Conservation (phyloP, 768 basidiomycete species). For the Xerocomellus amylosporus region DNA sequence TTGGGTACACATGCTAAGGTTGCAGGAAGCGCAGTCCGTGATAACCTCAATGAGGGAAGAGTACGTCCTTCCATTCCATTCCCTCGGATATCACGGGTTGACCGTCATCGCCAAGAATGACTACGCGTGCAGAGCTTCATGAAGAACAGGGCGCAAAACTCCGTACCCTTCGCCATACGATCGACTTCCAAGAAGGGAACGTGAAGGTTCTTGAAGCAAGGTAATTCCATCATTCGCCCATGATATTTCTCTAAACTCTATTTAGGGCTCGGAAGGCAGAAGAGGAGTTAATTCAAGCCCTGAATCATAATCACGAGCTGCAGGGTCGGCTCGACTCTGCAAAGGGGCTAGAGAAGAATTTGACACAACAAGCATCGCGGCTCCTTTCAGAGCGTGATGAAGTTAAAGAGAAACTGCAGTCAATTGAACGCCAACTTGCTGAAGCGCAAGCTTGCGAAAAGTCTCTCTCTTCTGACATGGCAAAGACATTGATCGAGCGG, state of each 20-base stretch:
- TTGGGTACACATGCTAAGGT: constrained; percentile 11
- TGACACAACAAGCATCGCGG: constrained; percentile 24
- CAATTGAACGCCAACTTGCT: constrained; percentile 13
- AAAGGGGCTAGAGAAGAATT: constrained; percentile 21
- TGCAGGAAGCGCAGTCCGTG: constrained; percentile 27
- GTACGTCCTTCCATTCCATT: constrained; percentile 26
- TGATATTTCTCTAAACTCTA: constrained; percentile 9
- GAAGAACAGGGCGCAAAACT: constrained; percentile 27
- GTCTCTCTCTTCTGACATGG: constrained; percentile 14
- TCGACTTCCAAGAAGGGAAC: constrained; percentile 31
- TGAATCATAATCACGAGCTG: constrained; percentile 26
- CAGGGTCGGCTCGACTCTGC: constrained; percentile 29
- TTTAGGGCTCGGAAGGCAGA: constrained; percentile 21
- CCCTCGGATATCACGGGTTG: constrained; percentile 10
- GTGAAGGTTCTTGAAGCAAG: constrained; percentile 25
- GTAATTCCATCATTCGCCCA: constrained; percentile 9
- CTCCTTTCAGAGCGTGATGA: constrained; percentile 28
- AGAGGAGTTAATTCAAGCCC: constrained; percentile 15
- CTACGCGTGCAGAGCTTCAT: constrained; percentile 19
- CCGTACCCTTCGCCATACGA: constrained; percentile 30
- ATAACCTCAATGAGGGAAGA: constrained; percentile 32
- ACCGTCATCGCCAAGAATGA: constrained; percentile 20
- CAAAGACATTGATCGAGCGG: constrained; percentile 18
- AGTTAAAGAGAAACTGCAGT: constrained; percentile 12
- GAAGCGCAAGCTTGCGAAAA: constrained; percentile 21